Percentiles rank a stretch among this genome's conserved stretches.
These are phyloP conservation scores for Takashimella koratensis DNA, from an alignment of 1,284 basidiomycete genomes.

Conservation along the genomic window DNA sequence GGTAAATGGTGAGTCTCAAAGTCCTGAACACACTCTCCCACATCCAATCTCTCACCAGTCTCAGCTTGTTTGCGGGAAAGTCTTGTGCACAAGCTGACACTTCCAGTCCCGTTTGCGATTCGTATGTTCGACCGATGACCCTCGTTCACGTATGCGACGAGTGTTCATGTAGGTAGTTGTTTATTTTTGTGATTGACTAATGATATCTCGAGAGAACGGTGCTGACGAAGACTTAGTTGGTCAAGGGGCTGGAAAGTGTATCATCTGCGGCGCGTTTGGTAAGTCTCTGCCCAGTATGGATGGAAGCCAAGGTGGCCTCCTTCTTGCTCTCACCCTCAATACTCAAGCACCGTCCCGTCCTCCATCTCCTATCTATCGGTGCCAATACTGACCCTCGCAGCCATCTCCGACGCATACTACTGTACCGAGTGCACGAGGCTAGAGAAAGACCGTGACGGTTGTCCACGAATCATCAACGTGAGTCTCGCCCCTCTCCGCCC, in stretches of 20 bases:
- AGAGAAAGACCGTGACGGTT: conserved; percentile 97
- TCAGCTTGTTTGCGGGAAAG: not conserved
- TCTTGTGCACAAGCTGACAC: conserved; percentile 1
- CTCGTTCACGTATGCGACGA: conserved; percentile 98
- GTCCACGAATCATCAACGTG: conserved; percentile 93
- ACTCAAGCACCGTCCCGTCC: too few relatives aligned
- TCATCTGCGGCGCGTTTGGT: conserved; percentile 94
- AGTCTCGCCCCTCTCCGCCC: conserved; percentile 8
- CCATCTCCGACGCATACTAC: conserved; percentile 96
- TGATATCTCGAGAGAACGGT: not conserved
- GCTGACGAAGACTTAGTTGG: conserved; percentile 56
- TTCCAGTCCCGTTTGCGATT: conserved; percentile 92
- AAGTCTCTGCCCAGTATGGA: too few relatives aligned
- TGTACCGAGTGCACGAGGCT: conserved; percentile 93
- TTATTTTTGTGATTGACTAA: conserved; percentile 7
- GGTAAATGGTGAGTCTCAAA: conserved; percentile 97
- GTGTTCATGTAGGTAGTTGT: conserved; percentile 67
- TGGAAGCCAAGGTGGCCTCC: too few relatives aligned
- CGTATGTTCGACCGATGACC: conserved; percentile 96
- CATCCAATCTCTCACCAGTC: too few relatives aligned
- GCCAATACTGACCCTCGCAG: conserved; percentile 48
- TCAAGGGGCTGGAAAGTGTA: conserved; percentile 92
- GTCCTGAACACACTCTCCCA: too few relatives aligned
- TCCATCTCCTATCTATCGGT: too few relatives aligned
- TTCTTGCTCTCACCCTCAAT: too few relatives aligned